phyloP scores from a whole-genome alignment of 169 alveolate species.

The Plasmodium adleri region DNA sequence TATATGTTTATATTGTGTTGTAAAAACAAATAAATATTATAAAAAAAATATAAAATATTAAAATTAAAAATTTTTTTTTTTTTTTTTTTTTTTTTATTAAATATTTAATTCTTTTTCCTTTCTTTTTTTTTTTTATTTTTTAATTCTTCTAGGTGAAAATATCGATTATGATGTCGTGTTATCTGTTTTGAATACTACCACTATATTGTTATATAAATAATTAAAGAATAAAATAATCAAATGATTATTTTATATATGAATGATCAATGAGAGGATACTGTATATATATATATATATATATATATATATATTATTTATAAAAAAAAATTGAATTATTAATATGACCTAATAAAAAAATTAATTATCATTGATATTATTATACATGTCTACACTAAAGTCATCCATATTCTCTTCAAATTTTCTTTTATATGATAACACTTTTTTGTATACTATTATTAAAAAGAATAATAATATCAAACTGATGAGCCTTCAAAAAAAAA shows the following conservation, averaged over 20 bases:
- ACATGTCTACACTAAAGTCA: conserved; percentile 55
- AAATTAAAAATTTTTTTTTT: not conserved
- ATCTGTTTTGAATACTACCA: conserved; percentile 69
- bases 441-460: conserved; percentile 57
- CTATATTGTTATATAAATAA: conserved; percentile 57
- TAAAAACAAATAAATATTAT: too few species aligned
- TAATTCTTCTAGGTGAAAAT: conserved; percentile 34
- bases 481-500: conserved; percentile 37
- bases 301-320: conserved; percentile 5
- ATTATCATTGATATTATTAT: conserved; percentile 55
- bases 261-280: too few species aligned
- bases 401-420: conserved; percentile 51
- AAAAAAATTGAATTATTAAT: not conserved
- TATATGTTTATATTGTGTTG: not conserved
- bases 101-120: too few species aligned
- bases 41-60: too few species aligned
- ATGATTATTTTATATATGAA: not conserved
- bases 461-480: conserved; percentile 59
- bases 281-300: too few species aligned
- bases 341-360: not conserved
- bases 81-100: not conserved
- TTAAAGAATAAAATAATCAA: conserved; percentile 4
- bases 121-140: not conserved
- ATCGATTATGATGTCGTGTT: conserved; percentile 59
- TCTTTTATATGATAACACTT: conserved; percentile 60